Conservation (phyloP, 805 yeast genomes). For the Cyberlindnera mississippiensis region DNA sequence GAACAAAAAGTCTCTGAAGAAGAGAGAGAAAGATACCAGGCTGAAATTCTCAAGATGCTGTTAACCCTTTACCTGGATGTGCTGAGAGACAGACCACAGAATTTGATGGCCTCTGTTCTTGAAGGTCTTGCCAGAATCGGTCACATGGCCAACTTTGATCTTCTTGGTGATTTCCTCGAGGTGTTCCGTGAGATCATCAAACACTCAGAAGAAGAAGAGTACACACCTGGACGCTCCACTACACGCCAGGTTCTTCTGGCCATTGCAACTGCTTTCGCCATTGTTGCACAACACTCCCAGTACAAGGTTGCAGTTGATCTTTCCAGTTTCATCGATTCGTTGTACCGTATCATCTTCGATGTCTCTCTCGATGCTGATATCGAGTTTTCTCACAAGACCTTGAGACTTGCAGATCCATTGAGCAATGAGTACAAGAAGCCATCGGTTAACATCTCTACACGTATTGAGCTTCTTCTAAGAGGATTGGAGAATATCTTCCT, state of each 20-base stretch:
- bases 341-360: conserved; percentile 66
- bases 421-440: conserved; percentile 48
- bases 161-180: conserved; percentile 88
- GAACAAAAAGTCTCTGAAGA: conserved; percentile 84
- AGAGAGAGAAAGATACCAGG: conserved; percentile 81
- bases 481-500: conserved; percentile 81
- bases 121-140: conserved; percentile 92
- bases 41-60: conserved; percentile 72
- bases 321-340: conserved; percentile 69
- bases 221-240: conserved; percentile 36
- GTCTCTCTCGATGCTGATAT: conserved; percentile 76
- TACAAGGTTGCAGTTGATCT: conserved; percentile 77
- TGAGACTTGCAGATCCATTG: conserved; percentile 78
- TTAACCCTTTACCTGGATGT: conserved; percentile 75
- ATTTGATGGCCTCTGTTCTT: conserved; percentile 77
- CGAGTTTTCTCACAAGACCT: conserved; percentile 78
- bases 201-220: conserved; percentile 44
- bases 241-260: conserved; percentile 76
- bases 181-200: conserved; percentile 78
- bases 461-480: conserved; percentile 75
- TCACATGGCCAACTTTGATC: conserved; percentile 86
- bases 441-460: conserved; percentile 82
- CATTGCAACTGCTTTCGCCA: conserved; percentile 84
- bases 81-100: conserved; percentile 56
- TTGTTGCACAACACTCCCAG: conserved; percentile 69